A percentile compares a stretch with the other conserved stretches of the same genome.
phyloP scores from a whole-genome alignment of 176 grass and related monocot genomes.

The Metroxylon sagu region DNA sequence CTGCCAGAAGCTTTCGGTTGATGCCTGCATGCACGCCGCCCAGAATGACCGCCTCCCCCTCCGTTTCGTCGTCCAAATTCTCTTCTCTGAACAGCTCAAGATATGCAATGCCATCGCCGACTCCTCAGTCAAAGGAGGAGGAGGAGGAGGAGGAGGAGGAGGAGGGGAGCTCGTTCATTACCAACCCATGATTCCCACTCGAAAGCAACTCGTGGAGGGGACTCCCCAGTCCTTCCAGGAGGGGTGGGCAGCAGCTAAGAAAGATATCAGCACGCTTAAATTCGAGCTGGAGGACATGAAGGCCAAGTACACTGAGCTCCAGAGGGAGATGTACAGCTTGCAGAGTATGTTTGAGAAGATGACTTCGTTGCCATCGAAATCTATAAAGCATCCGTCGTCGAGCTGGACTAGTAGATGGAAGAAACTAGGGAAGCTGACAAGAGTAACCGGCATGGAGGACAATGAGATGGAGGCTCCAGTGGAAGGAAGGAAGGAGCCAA shows the following conservation, averaged over 20 bases:
- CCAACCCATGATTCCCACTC: constrained; percentile 18
- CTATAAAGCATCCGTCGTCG: constrained; percentile 34
- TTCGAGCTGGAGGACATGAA: constrained; percentile 98
- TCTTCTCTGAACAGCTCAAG: constrained; percentile 97
- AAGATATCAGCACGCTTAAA: constrained; percentile 99
- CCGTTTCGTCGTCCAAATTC: constrained; percentile 87
- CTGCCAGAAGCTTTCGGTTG: constrained; percentile 97
- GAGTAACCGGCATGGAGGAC: constrained; percentile 47
- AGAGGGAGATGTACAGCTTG: constrained; percentile 78
- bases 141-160: neutral
- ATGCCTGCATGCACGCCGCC: constrained; percentile 96
- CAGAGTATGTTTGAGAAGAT: constrained; percentile 59
- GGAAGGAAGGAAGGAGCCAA: constrained; percentile 48
- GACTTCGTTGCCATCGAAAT: constrained; percentile 17
- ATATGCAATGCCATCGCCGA: constrained; percentile 83
- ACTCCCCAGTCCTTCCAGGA: constrained; percentile 98
- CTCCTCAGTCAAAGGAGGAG: constrained; percentile 20
- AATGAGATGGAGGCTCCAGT: constrained; percentile 31
- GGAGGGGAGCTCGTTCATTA: neutral
- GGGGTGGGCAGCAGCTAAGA: constrained; percentile 78
- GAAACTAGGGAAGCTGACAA: constrained; percentile 72
- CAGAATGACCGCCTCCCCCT: constrained; percentile 98
- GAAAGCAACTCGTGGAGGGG: constrained; percentile 69
- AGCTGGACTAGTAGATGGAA: constrained; percentile 82
- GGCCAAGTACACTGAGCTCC: constrained; percentile 93